phyloP scores from a whole-genome alignment of 2,329 filamentous ascomycete genomes.

The Cladophialophora exuberans region DNA sequence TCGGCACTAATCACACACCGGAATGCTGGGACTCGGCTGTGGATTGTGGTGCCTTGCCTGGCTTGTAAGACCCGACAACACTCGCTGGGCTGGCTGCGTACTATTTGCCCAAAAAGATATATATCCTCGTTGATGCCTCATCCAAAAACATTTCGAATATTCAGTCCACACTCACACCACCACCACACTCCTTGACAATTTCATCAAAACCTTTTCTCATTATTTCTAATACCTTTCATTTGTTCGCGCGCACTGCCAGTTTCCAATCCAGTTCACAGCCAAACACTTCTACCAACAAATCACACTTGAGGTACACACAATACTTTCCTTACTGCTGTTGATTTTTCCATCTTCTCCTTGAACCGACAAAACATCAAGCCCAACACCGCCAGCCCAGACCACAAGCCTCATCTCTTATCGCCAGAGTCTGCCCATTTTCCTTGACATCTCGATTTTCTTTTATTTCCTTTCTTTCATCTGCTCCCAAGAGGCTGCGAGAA shows the following conservation, averaged over 20 bases:
- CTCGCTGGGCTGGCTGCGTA: neutral
- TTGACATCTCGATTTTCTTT: conserved; percentile 19
- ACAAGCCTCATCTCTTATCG: conserved; percentile 4
- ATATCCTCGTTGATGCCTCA: conserved; percentile 15
- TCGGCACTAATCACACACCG: conserved; percentile 1
- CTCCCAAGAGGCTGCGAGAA: conserved; percentile 24
- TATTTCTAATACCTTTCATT: conserved; percentile 12
- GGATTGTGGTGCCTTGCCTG: neutral
- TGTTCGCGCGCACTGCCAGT: conserved; percentile 15
- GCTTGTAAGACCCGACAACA: neutral
- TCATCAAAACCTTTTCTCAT: conserved; percentile 1
- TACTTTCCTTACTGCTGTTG: conserved; percentile 25
- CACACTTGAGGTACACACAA: conserved; percentile 20
- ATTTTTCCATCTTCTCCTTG: conserved; percentile 9
- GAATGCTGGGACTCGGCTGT: neutral
- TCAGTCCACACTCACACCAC: conserved; percentile 1
- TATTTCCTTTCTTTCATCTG: conserved; percentile 20
- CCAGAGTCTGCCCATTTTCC: too few relatives aligned
- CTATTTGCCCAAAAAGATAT: conserved; percentile 12
- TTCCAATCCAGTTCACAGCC: conserved; percentile 7
- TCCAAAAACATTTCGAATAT: conserved; percentile 2
- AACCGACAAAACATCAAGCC: conserved; percentile 3
- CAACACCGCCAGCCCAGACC: neutral
- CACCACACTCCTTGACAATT: conserved; percentile 18
- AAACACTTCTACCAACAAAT: neutral